Evolutionary conservation across 441 rosid species (phyloP).

Genomic region (Isatis lusitanica): DNA sequence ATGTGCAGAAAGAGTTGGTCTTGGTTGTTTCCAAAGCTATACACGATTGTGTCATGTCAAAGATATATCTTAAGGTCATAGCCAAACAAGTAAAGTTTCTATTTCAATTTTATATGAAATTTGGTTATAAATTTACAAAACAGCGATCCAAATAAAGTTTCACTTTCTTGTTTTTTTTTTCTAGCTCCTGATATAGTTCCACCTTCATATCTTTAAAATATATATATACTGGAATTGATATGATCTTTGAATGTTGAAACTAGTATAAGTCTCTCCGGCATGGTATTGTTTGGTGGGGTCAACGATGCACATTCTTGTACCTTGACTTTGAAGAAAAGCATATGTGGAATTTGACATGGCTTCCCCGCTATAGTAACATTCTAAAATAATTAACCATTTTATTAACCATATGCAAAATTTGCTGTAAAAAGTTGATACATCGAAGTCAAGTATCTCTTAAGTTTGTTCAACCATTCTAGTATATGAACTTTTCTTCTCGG

Average conservation of each 20-base stretch:
- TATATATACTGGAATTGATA: neutral
- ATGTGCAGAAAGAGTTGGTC: no score
- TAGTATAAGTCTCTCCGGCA: constrained; percentile 4
- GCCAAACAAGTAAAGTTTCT: no score
- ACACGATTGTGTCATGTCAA: no score
- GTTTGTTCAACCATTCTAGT: constrained; percentile 21
- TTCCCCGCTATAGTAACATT: constrained; percentile 12
- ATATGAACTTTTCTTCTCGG: no score
- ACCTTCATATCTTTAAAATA: no score
- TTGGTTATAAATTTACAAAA: no score
- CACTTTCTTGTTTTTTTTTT: no score
- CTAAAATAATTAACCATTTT: neutral
- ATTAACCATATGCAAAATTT: neutral
- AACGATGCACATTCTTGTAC: constrained; percentile 29
- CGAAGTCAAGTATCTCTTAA: neutral
- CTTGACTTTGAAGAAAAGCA: constrained; percentile 36
- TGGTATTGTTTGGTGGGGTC: constrained; percentile 27
- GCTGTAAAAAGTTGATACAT: neutral
- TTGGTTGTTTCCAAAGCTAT: no score
- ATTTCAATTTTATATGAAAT: no score
- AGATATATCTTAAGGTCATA: no score
- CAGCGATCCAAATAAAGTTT: no score
- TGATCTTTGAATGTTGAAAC: constrained; percentile 17
- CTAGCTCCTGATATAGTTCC: no score
- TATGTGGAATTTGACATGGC: constrained; percentile 20